phyloP scores from a whole-genome alignment of 163 green algal species.

The Chlamydomonas reinhardtii region DNA sequence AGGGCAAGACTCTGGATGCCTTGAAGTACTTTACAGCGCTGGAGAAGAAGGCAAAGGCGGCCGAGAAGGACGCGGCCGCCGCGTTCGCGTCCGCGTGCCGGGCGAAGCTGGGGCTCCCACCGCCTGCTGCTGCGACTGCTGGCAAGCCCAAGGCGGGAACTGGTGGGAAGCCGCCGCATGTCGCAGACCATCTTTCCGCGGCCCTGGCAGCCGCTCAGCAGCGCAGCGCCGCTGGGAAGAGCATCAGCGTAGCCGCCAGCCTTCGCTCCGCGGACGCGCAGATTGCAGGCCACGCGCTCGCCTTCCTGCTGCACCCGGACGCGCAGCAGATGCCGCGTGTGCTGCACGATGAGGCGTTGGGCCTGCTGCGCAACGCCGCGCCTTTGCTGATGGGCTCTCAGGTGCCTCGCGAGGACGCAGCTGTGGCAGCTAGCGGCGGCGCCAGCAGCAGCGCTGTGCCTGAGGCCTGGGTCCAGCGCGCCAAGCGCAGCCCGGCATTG shows the following conservation, averaged over 20 bases:
- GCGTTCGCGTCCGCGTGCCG: not conserved
- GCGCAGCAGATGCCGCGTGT: not conserved
- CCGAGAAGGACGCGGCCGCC: not conserved
- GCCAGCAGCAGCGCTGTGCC: no score
- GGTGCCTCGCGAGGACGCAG: no score
- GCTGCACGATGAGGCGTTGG: conserved; percentile 23
- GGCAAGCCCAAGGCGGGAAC: not conserved
- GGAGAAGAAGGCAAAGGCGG: not conserved
- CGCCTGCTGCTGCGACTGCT: not conserved
- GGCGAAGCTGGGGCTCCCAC: conserved; percentile 8
- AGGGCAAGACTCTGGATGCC: conserved; percentile 48
- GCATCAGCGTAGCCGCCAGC: not conserved
- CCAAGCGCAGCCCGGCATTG: conserved; percentile 21
- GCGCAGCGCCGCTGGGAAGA: not conserved
- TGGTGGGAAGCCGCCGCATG: not conserved
- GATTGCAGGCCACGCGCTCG: conserved; percentile 34
- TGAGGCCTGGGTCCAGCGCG: not conserved
- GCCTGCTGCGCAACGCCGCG: not conserved
- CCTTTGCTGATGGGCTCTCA: not conserved
- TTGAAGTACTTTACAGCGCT: conserved; percentile 32
- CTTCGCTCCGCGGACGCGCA: conserved; percentile 34
- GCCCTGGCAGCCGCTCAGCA: conserved; percentile 12
- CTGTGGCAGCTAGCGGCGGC: no score
- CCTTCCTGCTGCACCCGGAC: conserved; percentile 59
- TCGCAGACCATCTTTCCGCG: conserved; percentile 45